These are phyloP conservation scores for Psophocarpus tetragonolobus DNA, from an alignment of 306 rosid species.

Conservation along the genomic window DNA sequence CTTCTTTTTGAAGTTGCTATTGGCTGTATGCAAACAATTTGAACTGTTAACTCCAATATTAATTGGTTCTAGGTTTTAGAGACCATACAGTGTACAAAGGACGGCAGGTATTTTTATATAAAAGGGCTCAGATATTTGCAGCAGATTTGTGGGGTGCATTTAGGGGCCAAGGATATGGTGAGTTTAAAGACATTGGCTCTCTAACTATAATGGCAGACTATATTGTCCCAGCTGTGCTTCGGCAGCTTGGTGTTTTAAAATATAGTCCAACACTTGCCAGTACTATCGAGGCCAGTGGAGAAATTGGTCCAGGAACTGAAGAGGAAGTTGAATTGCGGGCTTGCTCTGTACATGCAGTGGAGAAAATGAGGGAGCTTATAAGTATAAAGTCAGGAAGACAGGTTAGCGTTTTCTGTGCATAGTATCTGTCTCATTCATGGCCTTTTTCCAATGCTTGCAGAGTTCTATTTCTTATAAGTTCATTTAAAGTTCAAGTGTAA, in stretches of 20 bases:
- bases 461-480: not conserved
- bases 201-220: constrained; percentile 96
- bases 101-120: constrained; percentile 84
- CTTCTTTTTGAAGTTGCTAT: constrained; percentile 8
- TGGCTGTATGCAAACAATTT: constrained; percentile 1
- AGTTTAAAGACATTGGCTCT: constrained; percentile 75
- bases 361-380: constrained; percentile 87
- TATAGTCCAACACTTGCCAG: constrained; percentile 68
- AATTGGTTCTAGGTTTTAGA: constrained; percentile 68
- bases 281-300: constrained; percentile 65
- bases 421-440: not conserved
- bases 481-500: not conserved
- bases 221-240: constrained; percentile 93
- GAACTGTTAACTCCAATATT: constrained; percentile 35
- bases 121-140: constrained; percentile 97
- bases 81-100: constrained; percentile 96
- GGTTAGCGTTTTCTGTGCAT: constrained; percentile 42
- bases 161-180: constrained; percentile 74
- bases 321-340: constrained; percentile 98
- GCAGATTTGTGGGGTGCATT: constrained; percentile 97
- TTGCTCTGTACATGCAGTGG: constrained; percentile 90
- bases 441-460: not conserved
- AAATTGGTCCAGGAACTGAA: constrained; percentile 90
- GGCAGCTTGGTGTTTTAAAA: constrained; percentile 80
- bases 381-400: constrained; percentile 69